Evolutionary conservation across 208 protist genomes (phyloP).

Genomic region (Sergeia podlipaevii): DNA sequence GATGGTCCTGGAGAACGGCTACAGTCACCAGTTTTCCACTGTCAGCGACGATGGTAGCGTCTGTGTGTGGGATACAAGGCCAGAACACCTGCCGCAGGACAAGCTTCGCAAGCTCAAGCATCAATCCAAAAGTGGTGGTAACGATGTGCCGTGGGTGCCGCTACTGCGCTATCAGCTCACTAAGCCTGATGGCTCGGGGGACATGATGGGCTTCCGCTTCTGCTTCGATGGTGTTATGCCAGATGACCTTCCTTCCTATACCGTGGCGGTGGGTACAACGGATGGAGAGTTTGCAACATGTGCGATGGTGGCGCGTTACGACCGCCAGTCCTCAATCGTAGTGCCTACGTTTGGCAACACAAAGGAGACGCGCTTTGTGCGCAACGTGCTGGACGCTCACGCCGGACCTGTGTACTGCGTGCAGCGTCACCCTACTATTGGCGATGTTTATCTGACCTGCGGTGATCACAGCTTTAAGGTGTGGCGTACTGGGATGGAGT

Average conservation of each 20-base stretch:
- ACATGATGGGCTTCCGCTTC: slow-evolving; percentile 81
- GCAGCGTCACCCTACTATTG: slow-evolving; percentile 78
- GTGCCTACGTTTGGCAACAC: slow-evolving; percentile 46
- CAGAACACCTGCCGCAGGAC: slow-evolving; percentile 78
- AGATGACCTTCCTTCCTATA: slow-evolving; percentile 57
- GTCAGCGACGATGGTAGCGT: slow-evolving; percentile 86
- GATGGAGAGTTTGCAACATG: slow-evolving; percentile 76
- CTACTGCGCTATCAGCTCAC: slow-evolving; percentile 69
- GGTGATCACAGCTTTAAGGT: slow-evolving; percentile 87
- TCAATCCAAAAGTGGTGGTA: slow-evolving; percentile 48
- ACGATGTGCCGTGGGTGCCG: slow-evolving; percentile 83
- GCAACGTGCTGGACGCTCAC: slow-evolving; percentile 54
- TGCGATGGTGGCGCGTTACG: slow-evolving; percentile 56
- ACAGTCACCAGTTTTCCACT: slow-evolving; percentile 81
- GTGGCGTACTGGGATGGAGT: slow-evolving; percentile 70
- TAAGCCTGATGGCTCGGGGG: slow-evolving; percentile 55
- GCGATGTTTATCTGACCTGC: slow-evolving; percentile 87
- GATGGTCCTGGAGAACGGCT: slow-evolving; percentile 33
- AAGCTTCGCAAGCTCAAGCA: slow-evolving; percentile 91
- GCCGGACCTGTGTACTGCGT: slow-evolving; percentile 71
- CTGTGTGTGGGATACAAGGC: slow-evolving; percentile 87
- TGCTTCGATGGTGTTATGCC: slow-evolving; percentile 62
- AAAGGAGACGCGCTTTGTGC: slow-evolving; percentile 65
- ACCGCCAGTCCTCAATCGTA: slow-evolving; percentile 28
- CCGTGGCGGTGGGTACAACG: slow-evolving; percentile 46